These are phyloP conservation scores for Hevea brasiliensis DNA, from an alignment of 345 rosid species.

Conservation along the genomic window DNA sequence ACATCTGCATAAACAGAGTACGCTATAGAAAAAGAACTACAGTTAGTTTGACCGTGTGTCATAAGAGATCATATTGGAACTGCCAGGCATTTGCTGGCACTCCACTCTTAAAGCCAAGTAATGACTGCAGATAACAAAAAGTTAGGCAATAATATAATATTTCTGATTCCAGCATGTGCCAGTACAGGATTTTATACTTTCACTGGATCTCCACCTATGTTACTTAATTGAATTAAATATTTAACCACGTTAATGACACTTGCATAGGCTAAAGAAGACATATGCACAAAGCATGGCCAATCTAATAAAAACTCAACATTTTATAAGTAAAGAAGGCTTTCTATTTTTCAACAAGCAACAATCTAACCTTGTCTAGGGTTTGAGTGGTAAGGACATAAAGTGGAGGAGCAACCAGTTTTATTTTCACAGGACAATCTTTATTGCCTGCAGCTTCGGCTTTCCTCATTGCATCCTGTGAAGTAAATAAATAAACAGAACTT, in stretches of 20 bases:
- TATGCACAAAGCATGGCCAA: no score
- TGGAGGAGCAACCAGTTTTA: conserved; percentile 95
- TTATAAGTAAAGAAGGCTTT: neutral
- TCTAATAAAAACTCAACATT: neutral
- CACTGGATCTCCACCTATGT: neutral
- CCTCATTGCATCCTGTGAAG: conserved; percentile 83
- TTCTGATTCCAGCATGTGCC: neutral
- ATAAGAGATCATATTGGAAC: neutral
- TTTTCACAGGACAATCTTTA: conserved; percentile 90
- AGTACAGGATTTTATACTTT: neutral
- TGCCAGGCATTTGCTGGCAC: neutral
- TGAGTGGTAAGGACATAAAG: conserved; percentile 96
- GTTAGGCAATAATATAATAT: neutral
- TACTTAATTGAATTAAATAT: neutral
- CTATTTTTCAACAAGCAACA: neutral
- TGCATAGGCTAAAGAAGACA: no score
- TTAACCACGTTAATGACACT: no score
- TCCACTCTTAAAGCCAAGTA: neutral
- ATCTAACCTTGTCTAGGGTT: conserved; percentile 90
- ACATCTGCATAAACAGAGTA: neutral
- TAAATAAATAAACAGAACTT: conserved; percentile 9
- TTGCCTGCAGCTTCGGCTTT: conserved; percentile 96
- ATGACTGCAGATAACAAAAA: neutral
- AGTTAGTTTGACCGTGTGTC: neutral
- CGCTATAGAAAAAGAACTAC: neutral